Percentiles rank a stretch among this genome's conserved stretches.
Conservation (phyloP, 352 stramenopile species). For the Plasmopara muralis region DNA sequence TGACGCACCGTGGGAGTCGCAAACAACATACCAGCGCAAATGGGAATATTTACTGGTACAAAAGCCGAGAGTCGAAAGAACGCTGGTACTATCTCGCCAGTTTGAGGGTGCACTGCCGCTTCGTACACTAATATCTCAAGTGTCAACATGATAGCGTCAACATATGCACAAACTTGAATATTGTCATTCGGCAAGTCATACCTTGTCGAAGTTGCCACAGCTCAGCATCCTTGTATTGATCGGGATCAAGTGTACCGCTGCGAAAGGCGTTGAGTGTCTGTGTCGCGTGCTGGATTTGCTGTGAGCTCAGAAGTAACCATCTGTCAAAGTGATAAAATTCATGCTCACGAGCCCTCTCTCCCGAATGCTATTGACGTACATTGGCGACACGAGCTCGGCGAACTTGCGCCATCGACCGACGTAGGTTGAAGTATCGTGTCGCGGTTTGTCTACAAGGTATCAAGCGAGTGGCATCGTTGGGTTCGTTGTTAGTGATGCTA, state of each 20-base stretch:
- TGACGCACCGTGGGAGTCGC: constrained; percentile 55
- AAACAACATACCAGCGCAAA: constrained; percentile 82
- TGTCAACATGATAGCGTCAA: no score
- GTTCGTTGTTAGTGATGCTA: background rate
- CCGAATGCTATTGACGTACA: constrained; percentile 18
- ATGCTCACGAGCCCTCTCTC: background rate
- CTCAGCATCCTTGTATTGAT: constrained; percentile 49
- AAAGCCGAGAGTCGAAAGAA: constrained; percentile 77
- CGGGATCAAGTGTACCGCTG: constrained; percentile 35
- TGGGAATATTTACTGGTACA: constrained; percentile 83
- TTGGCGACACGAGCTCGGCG: constrained; percentile 74
- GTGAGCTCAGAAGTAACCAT: constrained; percentile 56
- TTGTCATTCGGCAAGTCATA: constrained; percentile 6
- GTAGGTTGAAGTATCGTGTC: constrained; percentile 85
- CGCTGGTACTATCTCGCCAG: constrained; percentile 60
- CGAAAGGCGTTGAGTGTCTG: constrained; percentile 53
- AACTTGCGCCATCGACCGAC: constrained; percentile 79
- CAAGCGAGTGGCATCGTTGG: background rate
- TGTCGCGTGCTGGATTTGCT: constrained; percentile 55
- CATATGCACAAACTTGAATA: no score
- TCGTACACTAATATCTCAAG: constrained; percentile 42
- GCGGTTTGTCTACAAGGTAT: constrained; percentile 40
- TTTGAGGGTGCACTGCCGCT: constrained; percentile 75
- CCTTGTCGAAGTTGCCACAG: constrained; percentile 72
- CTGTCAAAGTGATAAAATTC: constrained; percentile 24